A percentile compares a stretch with the other conserved stretches of the same genome.
Conservation (phyloP, 257 asterid genomes). For the Echites panduratus region DNA sequence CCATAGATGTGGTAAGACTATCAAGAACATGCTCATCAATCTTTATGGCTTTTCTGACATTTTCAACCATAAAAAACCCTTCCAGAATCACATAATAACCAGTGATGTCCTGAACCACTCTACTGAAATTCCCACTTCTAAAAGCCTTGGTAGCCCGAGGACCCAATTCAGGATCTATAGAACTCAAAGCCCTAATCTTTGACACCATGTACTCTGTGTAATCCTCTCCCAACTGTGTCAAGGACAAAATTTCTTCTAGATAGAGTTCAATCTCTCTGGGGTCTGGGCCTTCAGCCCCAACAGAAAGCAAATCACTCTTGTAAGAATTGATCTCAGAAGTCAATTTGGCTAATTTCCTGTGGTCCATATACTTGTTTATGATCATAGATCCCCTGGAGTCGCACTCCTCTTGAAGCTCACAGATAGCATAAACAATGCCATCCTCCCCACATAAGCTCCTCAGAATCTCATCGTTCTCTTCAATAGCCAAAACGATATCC, state of each 20-base stretch:
- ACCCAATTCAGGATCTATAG: constrained; percentile 76
- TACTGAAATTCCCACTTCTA: constrained; percentile 86
- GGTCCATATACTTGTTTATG: constrained; percentile 75
- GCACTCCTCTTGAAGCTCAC: constrained; percentile 95
- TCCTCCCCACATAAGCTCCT: constrained; percentile 85
- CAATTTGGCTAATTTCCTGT: constrained; percentile 44
- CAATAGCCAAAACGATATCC: constrained; percentile 86
- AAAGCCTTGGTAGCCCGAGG: constrained; percentile 92
- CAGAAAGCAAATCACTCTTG: constrained; percentile 64
- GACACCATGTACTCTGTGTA: constrained; percentile 87
- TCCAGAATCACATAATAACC: constrained; percentile 91
- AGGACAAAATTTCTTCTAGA: constrained; percentile 78
- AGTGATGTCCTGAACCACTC: constrained; percentile 70
- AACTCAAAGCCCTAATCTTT: constrained; percentile 66
- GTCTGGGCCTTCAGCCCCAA: constrained; percentile 76
- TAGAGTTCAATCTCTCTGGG: constrained; percentile 87
- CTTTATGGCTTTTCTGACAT: constrained; percentile 88
- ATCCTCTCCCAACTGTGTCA: constrained; percentile 86
- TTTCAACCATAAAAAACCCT: constrained; percentile 97
- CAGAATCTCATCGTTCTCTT: constrained; percentile 72
- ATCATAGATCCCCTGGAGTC: constrained; percentile 77
- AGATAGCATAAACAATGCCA: constrained; percentile 84
- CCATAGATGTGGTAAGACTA: constrained; percentile 95
- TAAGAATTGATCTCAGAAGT: constrained; percentile 84
- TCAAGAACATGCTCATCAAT: constrained; percentile 86